phyloP scores from a whole-genome alignment of 2,329 filamentous ascomycete genomes.

The Fusarium sp. region DNA sequence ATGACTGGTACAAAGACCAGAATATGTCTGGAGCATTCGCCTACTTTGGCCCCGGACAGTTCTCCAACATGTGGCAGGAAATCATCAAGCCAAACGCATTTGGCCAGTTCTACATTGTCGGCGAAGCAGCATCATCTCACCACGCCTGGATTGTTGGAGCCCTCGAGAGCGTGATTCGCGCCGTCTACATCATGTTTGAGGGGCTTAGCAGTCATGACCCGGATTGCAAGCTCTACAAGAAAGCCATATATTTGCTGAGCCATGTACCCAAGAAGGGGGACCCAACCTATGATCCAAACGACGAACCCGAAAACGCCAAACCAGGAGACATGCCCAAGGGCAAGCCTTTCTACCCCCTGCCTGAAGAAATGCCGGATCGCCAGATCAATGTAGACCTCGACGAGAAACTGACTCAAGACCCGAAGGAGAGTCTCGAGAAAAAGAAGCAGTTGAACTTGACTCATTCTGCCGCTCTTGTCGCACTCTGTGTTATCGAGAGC shows the following conservation, averaged over 20 bases:
- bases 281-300: neutral
- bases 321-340: neutral
- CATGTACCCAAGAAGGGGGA: neutral
- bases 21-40: slow-evolving; percentile 38
- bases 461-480: neutral
- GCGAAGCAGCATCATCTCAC: slow-evolving; percentile 33
- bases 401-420: neutral
- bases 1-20: slow-evolving; percentile 35
- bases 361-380: slow-evolving; percentile 14
- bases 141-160: slow-evolving; percentile 38
- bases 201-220: slow-evolving; percentile 8
- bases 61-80: slow-evolving; percentile 38
- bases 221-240: neutral
- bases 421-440: neutral
- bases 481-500: neutral
- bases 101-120: slow-evolving; percentile 32
- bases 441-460: neutral
- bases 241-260: neutral
- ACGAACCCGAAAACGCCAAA: neutral
- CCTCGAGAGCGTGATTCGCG: slow-evolving; percentile 33
- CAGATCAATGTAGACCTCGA: neutral
- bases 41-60: slow-evolving; percentile 32
- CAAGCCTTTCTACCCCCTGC: slow-evolving; percentile 5
- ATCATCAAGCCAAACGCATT: slow-evolving; percentile 37
- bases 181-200: slow-evolving; percentile 22